Evolutionary conservation across 257 asterid species (phyloP), one percentile per base, ranked within the genome.

Genomic region (Fraxinus quadrangulata): DNA sequence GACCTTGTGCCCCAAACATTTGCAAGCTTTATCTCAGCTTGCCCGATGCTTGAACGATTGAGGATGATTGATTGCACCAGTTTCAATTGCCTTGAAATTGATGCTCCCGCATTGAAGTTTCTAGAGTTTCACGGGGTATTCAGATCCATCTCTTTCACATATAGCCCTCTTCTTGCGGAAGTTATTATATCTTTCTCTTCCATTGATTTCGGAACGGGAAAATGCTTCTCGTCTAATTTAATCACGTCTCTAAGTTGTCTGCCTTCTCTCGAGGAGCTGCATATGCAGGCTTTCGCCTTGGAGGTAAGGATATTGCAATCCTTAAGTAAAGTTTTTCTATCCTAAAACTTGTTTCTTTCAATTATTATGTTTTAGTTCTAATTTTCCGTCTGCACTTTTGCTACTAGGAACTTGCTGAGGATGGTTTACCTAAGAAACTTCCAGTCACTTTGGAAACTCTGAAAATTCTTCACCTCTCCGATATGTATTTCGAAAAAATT

Each of bases 331-430:
- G n/a, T 13, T 13, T 47, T 47, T 0, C 56, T 47, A 14, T 47
- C 37, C 61, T 51, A 16, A 51, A 9, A 40, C 47, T 9, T 49
- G 59, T 51, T 51, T 51, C 65, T 54, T 17, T n/a, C 26, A 54
- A n/a, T 54, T 0, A 54, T n/a, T 54, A 54, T 17, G 12, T 54
- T 19, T 19, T n/a, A 26, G 65, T 7, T 54, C 65, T 54, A 17
- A 54, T 7, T 54, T 1, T 54, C n/a, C 4, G 1, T 54, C 26
- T 6, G 12, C 12, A 17, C 30, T 8, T 73, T 42, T 54, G 51
- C 74, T 51, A 80, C 17, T 84, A 90, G 94, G 87, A 83, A 75
- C 91, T 88, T 40, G 86, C 76, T 0, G 86, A 82, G 74, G 86
- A 85, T 28, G 91, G 89, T 1, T 86, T 90, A 5, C 92, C 91